Percentiles rank a stretch among this genome's conserved stretches.
Conservation (phyloP, 2,329 filamentous ascomycete genomes). For the Graphilbum ipis-grandicollis region DNA sequence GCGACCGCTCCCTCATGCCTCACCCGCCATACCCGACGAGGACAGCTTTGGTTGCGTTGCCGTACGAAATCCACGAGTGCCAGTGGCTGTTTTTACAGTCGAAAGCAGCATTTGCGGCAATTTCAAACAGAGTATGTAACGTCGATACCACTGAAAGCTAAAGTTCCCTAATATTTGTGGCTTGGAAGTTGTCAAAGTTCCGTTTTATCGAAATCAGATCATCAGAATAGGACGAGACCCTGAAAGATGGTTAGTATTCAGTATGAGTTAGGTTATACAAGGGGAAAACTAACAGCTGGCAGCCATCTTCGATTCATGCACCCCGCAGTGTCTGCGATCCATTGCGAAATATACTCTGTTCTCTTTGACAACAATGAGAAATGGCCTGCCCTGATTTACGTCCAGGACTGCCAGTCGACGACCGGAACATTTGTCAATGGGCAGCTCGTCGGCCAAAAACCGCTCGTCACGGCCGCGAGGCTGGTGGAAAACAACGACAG, state of each 20-base stretch:
- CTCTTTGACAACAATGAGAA: slow-evolving; percentile 22
- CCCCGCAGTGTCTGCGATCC: slow-evolving; percentile 28
- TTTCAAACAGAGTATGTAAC: slow-evolving; percentile 7
- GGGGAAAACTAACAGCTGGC: no score
- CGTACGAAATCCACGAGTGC: not conserved
- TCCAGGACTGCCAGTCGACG: slow-evolving; percentile 35
- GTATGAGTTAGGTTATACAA: no score
- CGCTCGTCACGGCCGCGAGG: slow-evolving; percentile 21
- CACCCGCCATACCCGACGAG: no score
- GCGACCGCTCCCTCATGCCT: not conserved
- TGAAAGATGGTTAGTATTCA: slow-evolving; percentile 13
- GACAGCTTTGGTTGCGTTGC: no score
- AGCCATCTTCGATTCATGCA: slow-evolving; percentile 24
- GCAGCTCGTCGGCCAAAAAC: slow-evolving; percentile 21
- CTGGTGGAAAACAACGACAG: slow-evolving; percentile 33
- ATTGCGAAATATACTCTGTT: slow-evolving; percentile 38
- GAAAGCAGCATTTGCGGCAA: slow-evolving; percentile 4
- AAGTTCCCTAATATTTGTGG: not conserved
- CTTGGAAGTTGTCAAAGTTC: slow-evolving; percentile 7
- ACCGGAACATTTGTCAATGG: slow-evolving; percentile 37
- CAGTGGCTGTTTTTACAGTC: slow-evolving; percentile 1
- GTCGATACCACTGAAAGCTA: no score
- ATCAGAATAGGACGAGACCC: slow-evolving; percentile 14
- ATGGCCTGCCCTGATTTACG: slow-evolving; percentile 24
- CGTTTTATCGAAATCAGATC: slow-evolving; percentile 3